These are phyloP conservation scores for Ophiocordyceps unilateralis DNA, from an alignment of 2,329 filamentous ascomycete genomes.

Conservation along the genomic window DNA sequence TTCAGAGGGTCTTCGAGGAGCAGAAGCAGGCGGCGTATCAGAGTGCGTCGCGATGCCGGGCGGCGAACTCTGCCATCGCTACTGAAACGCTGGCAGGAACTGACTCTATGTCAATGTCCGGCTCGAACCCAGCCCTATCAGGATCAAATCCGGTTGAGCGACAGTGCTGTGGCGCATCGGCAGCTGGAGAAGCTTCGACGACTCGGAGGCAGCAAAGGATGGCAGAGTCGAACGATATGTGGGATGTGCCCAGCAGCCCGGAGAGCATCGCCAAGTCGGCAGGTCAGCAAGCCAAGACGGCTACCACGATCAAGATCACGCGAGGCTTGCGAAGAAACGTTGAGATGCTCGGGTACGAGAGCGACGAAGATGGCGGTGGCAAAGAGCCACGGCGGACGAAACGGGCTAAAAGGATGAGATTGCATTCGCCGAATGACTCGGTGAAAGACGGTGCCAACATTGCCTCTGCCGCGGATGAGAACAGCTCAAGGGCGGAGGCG, in stretches of 20 bases:
- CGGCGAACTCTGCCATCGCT: background rate
- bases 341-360: slow-evolving; percentile 6
- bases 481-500: slow-evolving; percentile 2
- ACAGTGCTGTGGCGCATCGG: too few relatives aligned
- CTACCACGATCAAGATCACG: slow-evolving; percentile 5
- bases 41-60: slow-evolving; percentile 1
- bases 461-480: slow-evolving; percentile 7
- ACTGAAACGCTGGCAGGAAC: background rate
- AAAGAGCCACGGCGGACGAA: too few relatives aligned
- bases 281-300: background rate
- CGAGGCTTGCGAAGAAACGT: slow-evolving; percentile 4
- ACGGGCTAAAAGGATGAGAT: slow-evolving; percentile 9
- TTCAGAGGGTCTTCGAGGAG: slow-evolving; percentile 28
- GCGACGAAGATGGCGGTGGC: slow-evolving; percentile 2
- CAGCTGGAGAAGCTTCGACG: too few relatives aligned
- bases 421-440: slow-evolving; percentile 3
- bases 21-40: slow-evolving; percentile 18
- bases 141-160: background rate
- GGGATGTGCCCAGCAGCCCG: slow-evolving; percentile 28
- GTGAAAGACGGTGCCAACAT: too few relatives aligned
- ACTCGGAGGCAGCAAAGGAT: background rate
- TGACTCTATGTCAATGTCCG: too few relatives aligned
- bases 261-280: slow-evolving; percentile 5
- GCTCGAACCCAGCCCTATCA: too few relatives aligned
- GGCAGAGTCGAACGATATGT: slow-evolving; percentile 13